Conservation (phyloP, 2,329 filamentous ascomycete genomes). For the Fusarium verticillioides region DNA sequence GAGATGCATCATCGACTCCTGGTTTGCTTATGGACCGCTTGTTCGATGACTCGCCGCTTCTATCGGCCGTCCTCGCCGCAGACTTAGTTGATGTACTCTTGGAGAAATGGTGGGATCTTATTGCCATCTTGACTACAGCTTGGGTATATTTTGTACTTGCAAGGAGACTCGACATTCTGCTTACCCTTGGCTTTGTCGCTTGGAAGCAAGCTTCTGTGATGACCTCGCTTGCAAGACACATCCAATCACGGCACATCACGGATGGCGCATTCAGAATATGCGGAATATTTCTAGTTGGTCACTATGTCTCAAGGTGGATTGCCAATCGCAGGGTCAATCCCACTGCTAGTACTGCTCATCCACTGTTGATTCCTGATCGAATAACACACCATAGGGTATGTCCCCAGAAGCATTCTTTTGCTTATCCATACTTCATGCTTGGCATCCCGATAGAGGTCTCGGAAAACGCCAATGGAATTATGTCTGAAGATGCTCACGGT, state of each 20-base stretch:
- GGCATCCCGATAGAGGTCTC: conserved; percentile 74
- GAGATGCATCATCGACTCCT: conserved; percentile 22
- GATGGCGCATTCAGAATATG: not conserved
- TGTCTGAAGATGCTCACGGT: conserved; percentile 58
- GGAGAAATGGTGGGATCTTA: not conserved
- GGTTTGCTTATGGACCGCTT: conserved; percentile 44
- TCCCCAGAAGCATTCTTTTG: conserved; percentile 74
- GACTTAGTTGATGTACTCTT: conserved; percentile 35
- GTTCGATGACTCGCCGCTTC: conserved; percentile 41
- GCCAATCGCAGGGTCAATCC: not conserved
- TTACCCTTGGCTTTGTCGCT: conserved; percentile 39
- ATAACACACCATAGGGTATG: conserved; percentile 75
- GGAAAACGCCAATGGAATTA: conserved; percentile 64
- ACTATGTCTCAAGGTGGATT: not conserved
- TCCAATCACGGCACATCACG: conserved; percentile 6
- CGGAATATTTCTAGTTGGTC: not conserved
- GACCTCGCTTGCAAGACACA: not conserved
- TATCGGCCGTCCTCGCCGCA: conserved; percentile 27
- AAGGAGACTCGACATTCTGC: conserved; percentile 39
- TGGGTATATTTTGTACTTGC: conserved; percentile 37
- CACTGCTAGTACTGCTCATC: conserved; percentile 39
- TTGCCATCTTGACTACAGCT: not conserved
- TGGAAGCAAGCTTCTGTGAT: conserved; percentile 29
- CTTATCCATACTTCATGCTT: conserved; percentile 76
- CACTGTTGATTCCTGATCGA: conserved; percentile 71